Conservation (phyloP, 2,329 filamentous ascomycete genomes). For the Domatiomyces globalis region DNA sequence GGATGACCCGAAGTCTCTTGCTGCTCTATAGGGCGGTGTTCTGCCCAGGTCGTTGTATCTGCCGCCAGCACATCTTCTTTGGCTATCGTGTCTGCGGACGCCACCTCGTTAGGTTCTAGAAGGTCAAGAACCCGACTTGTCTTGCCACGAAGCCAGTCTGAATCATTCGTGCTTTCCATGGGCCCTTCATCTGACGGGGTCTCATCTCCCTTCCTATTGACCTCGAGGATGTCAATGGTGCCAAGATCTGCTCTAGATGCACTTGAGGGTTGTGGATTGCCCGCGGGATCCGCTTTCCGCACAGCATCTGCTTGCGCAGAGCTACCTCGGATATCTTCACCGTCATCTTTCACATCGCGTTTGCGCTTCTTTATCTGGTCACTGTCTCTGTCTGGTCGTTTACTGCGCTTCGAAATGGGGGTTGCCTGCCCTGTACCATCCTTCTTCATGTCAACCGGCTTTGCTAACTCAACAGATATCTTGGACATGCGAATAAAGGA, state of each 20-base stretch:
- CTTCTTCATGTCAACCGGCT: constrained; percentile 46
- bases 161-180: constrained; percentile 45
- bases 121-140: constrained; percentile 78
- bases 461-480: constrained; percentile 77
- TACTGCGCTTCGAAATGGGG: constrained; percentile 11
- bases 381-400: neutral
- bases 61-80: constrained; percentile 6
- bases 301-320: neutral
- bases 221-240: neutral
- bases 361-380: constrained; percentile 3
- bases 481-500: constrained; percentile 93
- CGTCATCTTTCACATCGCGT: constrained; percentile 6
- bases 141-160: constrained; percentile 80
- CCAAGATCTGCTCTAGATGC: neutral
- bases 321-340: neutral
- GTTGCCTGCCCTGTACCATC: constrained; percentile 9
- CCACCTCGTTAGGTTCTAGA: constrained; percentile 55
- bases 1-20: constrained; percentile 9
- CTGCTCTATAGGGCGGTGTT: constrained; percentile 6
- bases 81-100: constrained; percentile 10
- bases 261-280: neutral
- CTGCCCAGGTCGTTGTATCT: constrained; percentile 4
- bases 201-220: neutral
- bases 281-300: neutral
- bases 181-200: neutral